Base-by-base conservation (phyloP, 2,329 filamentous ascomycete genomes). In the Trichoderma hamatum region DNA sequence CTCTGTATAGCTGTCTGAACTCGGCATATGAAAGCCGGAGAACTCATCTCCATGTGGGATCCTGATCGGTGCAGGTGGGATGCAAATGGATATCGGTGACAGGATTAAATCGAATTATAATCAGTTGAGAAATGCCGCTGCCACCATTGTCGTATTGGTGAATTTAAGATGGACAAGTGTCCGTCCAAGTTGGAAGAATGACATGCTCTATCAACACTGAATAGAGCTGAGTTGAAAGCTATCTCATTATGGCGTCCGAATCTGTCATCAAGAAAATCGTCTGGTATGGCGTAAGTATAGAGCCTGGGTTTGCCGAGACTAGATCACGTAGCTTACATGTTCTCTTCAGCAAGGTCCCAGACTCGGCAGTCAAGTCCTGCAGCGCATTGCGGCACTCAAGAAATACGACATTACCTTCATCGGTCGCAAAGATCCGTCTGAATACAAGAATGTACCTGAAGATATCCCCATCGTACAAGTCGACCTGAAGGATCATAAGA, bases 221-320 rank as follows among this genome's bases (percentile, higher is more conserved):
- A 21, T 21, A 34, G n/a, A 26, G 43, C 9, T 9, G 2, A 21
- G 24, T 9, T 3, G 5, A 3, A 30, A 14, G 7, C 2, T 28
- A 26, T 4, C 16, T 11, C 28, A 39, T 11, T 6, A 67, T 67
- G 64, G 54, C 39, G 51, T 67, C 54, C 7, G 54, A 67, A 10
- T 13, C 9, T 9, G 11, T 39, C 1, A 67, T 59, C 26, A 67
- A 59, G 39, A 67, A 51, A 6, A 59, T 67, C 6, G 54, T 51
- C 5, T 67, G 64, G 64, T 67, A 67, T 21, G 64, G 64, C 14
- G 64, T 67, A 11, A 67, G 64, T 67, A 67, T 7, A n/a, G 11
- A 16, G 9, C n/a, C 16, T 3, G 2, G 1, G 1, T 58, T 16
- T 19, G 10, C 14, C 19, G 6, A 6, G 2, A 34, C 3, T 10